Evolutionary conservation across 768 basidiomycete species (phyloP), one percentile per base, ranked within the genome.

Genomic region (Suillus paluster): DNA sequence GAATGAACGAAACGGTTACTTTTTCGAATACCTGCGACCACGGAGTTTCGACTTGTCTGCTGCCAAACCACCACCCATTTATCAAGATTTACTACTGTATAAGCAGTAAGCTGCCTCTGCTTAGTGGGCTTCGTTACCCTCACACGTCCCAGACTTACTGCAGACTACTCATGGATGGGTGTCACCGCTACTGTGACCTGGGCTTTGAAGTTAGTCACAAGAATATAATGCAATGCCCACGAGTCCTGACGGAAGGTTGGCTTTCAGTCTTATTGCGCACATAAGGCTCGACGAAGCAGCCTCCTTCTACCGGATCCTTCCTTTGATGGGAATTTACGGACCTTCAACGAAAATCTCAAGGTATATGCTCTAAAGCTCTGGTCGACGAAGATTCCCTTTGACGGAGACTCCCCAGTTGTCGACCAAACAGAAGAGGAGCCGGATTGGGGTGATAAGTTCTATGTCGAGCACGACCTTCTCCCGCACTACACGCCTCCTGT

Each of bases 81-180:
- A 52, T 21, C 8, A 59, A 33, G 56, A 57, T n/a, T 23, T 57
- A 21, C 27, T 57, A 25, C 21, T 49, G 17, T 50, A 59, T 23
- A 59, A 59, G 1, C 58, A 50, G 58, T 59, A 59, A 36, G 58
- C 17, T 30, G 30, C 21, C 21, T 45, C 44, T 34, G 1, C 8
- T 7, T 42, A 15, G 17, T 15, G 21, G 56, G n/a, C n/a, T 21
- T 30, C 25, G n/a, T 3, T 34, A 12, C 21, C 21, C 34, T 17
- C 27, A 17, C 1, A 15, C 30, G 3, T n/a, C 14, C 15, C 27
- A 59, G 58, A 6, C n/a, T 59, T 27, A 21, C 25, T 30, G 48
- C n/a, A 33, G 57, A 57, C 23, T 57, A 57, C 19, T 57, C 57
- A 42, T 57, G 57, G 57, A 15, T 33, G 27, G 58, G 58, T 15